Percentiles rank a stretch among this genome's conserved stretches.
These are phyloP conservation scores for Diophrys appendiculata DNA, from an alignment of 73 alveolate species.

Conservation along the genomic window DNA sequence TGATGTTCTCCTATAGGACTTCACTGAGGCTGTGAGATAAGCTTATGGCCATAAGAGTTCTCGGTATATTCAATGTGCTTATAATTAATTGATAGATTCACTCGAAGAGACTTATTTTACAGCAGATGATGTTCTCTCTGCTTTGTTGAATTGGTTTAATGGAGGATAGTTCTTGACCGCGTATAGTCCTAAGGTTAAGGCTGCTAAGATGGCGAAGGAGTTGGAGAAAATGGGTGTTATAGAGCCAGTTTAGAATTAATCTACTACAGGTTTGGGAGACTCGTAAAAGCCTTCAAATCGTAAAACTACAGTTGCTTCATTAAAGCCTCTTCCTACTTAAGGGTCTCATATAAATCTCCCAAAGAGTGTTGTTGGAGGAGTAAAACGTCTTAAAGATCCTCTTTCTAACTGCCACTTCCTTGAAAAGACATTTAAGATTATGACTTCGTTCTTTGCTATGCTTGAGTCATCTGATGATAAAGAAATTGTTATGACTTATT, in stretches of 20 bases:
- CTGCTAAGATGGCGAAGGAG: conserved; percentile 9
- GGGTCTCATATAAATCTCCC: too few relatives aligned
- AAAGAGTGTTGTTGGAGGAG: conserved; percentile 24
- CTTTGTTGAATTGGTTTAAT: conserved; percentile 36
- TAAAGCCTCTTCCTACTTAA: too few relatives aligned
- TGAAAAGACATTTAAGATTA: conserved; percentile 22
- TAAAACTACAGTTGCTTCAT: too few relatives aligned
- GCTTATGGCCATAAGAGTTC: conserved; percentile 17
- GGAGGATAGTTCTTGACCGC: conserved; percentile 33
- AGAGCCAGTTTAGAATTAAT: too few relatives aligned
- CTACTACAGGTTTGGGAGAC: too few relatives aligned
- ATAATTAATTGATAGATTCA: conserved; percentile 10
- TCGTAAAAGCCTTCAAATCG: too few relatives aligned
- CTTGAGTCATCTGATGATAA: too few relatives aligned
- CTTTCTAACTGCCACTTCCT: conserved; percentile 21
- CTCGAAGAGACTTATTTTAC: conserved; percentile 44
- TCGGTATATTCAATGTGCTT: conserved; percentile 48
- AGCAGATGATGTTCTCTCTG: conserved; percentile 30
- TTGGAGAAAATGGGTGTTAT: conserved; percentile 31
- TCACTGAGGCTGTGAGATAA: conserved; percentile 27
- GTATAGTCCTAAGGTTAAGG: conserved; percentile 20
- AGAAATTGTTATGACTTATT: too few relatives aligned
- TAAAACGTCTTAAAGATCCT: conserved; percentile 30
- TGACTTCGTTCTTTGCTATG: too few relatives aligned
- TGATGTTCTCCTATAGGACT: conserved; percentile 30